phyloP scores from a whole-genome alignment of 2,329 filamentous ascomycete species.

The Incumbomyces delicatus region DNA sequence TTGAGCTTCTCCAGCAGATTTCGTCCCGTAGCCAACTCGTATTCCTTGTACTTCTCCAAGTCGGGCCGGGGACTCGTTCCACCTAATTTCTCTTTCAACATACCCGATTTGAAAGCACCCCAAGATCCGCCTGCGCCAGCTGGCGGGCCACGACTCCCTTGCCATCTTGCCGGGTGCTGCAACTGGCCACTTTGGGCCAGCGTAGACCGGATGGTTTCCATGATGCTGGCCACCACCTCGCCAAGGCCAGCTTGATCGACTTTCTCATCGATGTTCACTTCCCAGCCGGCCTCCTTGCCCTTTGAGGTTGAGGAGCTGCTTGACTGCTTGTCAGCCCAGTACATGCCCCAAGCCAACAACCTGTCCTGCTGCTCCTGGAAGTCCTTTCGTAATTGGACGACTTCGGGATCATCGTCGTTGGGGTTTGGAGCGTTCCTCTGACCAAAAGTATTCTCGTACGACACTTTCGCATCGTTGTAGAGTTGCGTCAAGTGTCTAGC shows the following conservation, averaged over 20 bases:
- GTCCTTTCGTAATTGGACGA: conserved; percentile 48
- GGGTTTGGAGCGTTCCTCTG: conserved; percentile 24
- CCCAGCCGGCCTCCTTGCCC: conserved; percentile 12
- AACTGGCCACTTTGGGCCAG: conserved; percentile 52
- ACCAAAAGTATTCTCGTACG: conserved; percentile 29
- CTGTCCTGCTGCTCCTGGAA: conserved; percentile 56
- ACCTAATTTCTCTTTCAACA: conserved; percentile 27
- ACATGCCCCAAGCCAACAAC: conserved; percentile 54
- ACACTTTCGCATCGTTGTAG: conserved; percentile 56
- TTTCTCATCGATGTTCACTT: conserved; percentile 50
- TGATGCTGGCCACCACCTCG: conserved; percentile 54
- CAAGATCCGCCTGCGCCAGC: neutral
- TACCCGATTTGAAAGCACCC: conserved; percentile 8
- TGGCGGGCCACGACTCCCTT: conserved; percentile 6
- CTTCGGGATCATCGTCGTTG: conserved; percentile 38
- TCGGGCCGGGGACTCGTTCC: conserved; percentile 12
- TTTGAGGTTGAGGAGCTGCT: conserved; percentile 30
- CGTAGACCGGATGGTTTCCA: conserved; percentile 54
- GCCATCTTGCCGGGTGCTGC: conserved; percentile 30
- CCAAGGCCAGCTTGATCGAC: conserved; percentile 53
- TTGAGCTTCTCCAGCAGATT: conserved; percentile 49
- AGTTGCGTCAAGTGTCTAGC: conserved; percentile 42
- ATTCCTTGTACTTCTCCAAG: conserved; percentile 18
- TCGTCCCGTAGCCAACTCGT: conserved; percentile 21
- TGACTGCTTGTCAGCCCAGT: conserved; percentile 54